These are phyloP conservation scores for Obba rivulosa DNA, from an alignment of 768 basidiomycete species.

Conservation along the genomic window DNA sequence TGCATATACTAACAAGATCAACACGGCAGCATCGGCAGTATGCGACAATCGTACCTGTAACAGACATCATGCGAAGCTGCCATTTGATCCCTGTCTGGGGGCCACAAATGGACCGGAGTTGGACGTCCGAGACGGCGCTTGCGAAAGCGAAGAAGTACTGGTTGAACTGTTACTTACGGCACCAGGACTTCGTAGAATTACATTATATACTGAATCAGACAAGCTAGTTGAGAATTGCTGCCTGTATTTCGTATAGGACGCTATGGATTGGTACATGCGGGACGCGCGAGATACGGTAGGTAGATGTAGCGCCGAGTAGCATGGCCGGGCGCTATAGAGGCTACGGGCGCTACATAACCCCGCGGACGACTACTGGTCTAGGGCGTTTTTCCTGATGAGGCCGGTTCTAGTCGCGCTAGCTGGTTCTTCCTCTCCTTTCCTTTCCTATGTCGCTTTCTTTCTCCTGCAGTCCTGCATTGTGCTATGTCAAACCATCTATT, in stretches of 20 bases:
- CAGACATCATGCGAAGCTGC: slow-evolving; percentile 22
- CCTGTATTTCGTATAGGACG: too few species aligned
- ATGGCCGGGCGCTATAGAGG: too few species aligned
- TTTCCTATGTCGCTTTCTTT: too few species aligned
- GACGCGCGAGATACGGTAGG: not conserved
- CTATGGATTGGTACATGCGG: too few species aligned
- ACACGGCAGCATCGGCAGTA: slow-evolving; percentile 13
- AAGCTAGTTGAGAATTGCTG: too few species aligned
- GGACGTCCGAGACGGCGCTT: slow-evolving; percentile 10
- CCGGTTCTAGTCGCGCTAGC: too few species aligned
- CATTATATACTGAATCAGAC: not conserved
- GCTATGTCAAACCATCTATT: too few species aligned
- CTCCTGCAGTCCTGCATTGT: too few species aligned
- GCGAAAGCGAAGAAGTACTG: slow-evolving; percentile 10
- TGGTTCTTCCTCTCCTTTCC: too few species aligned
- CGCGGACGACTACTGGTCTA: too few species aligned
- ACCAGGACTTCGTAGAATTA: slow-evolving; percentile 11
- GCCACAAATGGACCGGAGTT: not conserved
- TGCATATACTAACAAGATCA: slow-evolving; percentile 19
- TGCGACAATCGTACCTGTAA: slow-evolving; percentile 20
- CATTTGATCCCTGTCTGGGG: slow-evolving; percentile 26
- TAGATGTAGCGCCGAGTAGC: not conserved
- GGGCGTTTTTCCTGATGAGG: too few species aligned
- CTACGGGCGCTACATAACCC: too few species aligned
- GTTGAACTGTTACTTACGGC: slow-evolving; percentile 13